Evolutionary conservation across 768 basidiomycete genomes (phyloP), one percentile per base, ranked within the genome.

Genomic region (Auriscalpium microsporum): DNA sequence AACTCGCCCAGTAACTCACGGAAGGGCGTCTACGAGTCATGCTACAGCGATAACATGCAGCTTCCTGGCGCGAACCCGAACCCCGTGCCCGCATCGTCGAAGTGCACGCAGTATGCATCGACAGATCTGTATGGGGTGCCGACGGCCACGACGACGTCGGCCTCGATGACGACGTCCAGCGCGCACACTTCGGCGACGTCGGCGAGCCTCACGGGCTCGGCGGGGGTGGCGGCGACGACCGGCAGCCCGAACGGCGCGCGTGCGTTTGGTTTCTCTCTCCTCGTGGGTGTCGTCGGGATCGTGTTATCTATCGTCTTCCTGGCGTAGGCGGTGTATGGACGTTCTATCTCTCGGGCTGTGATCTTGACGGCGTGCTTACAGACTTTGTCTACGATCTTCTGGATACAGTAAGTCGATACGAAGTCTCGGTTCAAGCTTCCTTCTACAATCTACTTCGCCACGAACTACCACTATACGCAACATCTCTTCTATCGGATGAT

Each of bases 1-100:
- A 91, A 90, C 66, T 83, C 79, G n/a, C 89, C 89, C n/a, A 81
- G 78, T 66, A 68, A 72, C 35, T 84, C 85, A 37, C 66, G 75
- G 48, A 72, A 82, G 47, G 78, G 77, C 33, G 72, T 73, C 0
- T 91, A 87, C 70, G 79, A 82, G 56, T 69, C 74, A 6, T 92
- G 90, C 71, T 64, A 78, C 8, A 81, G 82, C 21, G 84, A 87
- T 16, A 72, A 79, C 64, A 81, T 83, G 72, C 73, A 75, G 13
- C 75, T 74, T 50, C 81, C 82, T 8, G 87, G 87, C 48, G 62
- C 74, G 51, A 78, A 76, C 64, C 68, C 68, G 10, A 63, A 77
- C 2, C 55, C 49, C 2, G 52, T 69, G 16, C 74, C 77, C 10
- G 53, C 76, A 8, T 75, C 75, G 36, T 75, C 74, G 52, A 73